A percentile compares a stretch with the other conserved stretches of the same genome.
Conservation (phyloP, 139 green algal species). For the Picochlorum costavermella region DNA sequence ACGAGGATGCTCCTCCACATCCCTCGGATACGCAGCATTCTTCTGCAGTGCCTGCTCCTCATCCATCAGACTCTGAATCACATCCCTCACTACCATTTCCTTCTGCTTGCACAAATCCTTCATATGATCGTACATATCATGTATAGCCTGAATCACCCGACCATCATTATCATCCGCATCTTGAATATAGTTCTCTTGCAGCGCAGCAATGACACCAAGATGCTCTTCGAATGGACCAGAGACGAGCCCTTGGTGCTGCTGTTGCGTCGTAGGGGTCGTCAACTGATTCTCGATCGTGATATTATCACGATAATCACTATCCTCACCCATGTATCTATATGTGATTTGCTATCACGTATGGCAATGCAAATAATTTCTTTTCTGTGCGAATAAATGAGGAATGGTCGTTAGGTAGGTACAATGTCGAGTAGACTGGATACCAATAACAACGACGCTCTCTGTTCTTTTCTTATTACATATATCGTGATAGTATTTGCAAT, state of each 20-base stretch:
- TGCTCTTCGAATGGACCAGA: slow-evolving; percentile 26
- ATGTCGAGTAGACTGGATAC: no score
- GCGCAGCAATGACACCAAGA: slow-evolving; percentile 21
- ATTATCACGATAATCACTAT: no score
- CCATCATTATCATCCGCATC: slow-evolving; percentile 15
- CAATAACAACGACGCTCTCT: no score
- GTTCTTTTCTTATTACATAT: no score
- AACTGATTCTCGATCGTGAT: no score
- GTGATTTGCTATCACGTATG: no score
- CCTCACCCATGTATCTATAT: no score
- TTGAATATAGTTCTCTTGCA: slow-evolving; percentile 27
- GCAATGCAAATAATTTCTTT: no score
- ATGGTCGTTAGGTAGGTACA: no score
- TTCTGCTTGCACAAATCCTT: slow-evolving; percentile 4
- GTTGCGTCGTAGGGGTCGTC: background rate
- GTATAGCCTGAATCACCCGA: slow-evolving; percentile 2
- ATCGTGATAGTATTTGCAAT: no score
- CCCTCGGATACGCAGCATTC: slow-evolving; percentile 10
- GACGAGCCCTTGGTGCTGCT: background rate
- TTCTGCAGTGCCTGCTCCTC: no score
- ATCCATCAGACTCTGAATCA: slow-evolving; percentile 10
- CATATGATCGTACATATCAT: slow-evolving; percentile 16
- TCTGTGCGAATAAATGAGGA: no score
- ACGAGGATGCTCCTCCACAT: slow-evolving; percentile 16
- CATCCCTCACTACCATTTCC: slow-evolving; percentile 21